These are phyloP conservation scores for Pouteria campechiana DNA, from an alignment of 179 eudicot species.

Conservation along the genomic window DNA sequence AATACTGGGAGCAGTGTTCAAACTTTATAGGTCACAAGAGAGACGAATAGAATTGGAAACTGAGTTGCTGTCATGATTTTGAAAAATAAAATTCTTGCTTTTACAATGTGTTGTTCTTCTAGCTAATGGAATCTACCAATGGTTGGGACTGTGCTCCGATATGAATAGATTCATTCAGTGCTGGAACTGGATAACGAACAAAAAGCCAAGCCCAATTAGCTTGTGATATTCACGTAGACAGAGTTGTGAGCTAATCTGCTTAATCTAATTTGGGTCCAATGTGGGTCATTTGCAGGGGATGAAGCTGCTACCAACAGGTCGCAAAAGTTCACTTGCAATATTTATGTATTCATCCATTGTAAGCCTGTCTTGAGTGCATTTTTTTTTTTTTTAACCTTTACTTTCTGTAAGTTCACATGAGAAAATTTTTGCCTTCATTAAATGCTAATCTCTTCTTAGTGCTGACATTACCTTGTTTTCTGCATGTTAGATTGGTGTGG, in stretches of 20 bases:
- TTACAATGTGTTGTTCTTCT: neutral
- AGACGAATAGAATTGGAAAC: too few relatives aligned
- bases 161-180: too few relatives aligned
- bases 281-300: slow-evolving; percentile 58
- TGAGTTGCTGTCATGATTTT: neutral
- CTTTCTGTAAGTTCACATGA: too few relatives aligned
- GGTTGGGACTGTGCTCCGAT: too few relatives aligned
- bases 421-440: neutral
- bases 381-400: slow-evolving; percentile 6
- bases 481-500: slow-evolving; percentile 73
- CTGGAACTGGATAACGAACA: too few relatives aligned
- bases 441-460: neutral
- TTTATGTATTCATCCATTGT: slow-evolving; percentile 65
- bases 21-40: too few relatives aligned
- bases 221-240: neutral
- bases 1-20: too few relatives aligned
- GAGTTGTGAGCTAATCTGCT: neutral
- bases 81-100: neutral
- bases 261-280: neutral
- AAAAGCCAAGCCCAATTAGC: too few relatives aligned
- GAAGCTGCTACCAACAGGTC: slow-evolving; percentile 98
- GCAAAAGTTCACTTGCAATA: slow-evolving; percentile 58
- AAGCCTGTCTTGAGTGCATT: slow-evolving; percentile 19
- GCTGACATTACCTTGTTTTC: neutral
- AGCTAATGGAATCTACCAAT: too few relatives aligned